These are phyloP conservation scores for Trichosporon sp. DNA, from an alignment of 1,284 basidiomycete genomes.

Conservation along the genomic window DNA sequence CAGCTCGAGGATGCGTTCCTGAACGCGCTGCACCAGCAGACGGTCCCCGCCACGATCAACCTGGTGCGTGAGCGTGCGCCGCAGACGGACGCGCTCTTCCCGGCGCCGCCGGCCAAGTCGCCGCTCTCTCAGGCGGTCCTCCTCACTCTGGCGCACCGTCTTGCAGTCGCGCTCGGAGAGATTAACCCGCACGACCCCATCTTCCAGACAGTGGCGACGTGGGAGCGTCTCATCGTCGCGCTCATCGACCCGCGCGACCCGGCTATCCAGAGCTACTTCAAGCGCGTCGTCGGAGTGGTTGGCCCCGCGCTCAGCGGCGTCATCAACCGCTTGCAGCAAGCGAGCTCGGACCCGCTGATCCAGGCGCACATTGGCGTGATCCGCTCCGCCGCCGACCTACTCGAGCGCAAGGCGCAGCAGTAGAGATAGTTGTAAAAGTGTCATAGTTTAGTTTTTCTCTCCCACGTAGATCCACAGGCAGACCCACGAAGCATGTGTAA, in stretches of 20 bases:
- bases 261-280: constrained; percentile 27
- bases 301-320: constrained; percentile 10
- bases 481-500: constrained; percentile 3
- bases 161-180: constrained; percentile 38
- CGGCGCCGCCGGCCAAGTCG: constrained; percentile 25
- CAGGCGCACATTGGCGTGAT: constrained; percentile 23
- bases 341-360: constrained; percentile 21
- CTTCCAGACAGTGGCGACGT: constrained; percentile 35
- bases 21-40: constrained; percentile 33
- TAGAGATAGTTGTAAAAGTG: constrained; percentile 10
- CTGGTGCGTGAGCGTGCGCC: constrained; percentile 36
- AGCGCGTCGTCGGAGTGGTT: constrained; percentile 28
- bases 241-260: constrained; percentile 38
- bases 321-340: constrained; percentile 12
- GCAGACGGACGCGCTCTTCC: constrained; percentile 35
- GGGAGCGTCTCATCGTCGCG: constrained; percentile 37
- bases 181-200: constrained; percentile 35
- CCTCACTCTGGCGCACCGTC: constrained; percentile 47
- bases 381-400: constrained; percentile 24
- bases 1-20: constrained; percentile 46
- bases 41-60: constrained; percentile 33
- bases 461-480: neutral
- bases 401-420: constrained; percentile 23
- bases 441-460: neutral
- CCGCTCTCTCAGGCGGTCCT: constrained; percentile 46